Evolutionary conservation across 202 grass and related monocot genomes (phyloP).

Genomic region (Brachypodium distachyon): DNA sequence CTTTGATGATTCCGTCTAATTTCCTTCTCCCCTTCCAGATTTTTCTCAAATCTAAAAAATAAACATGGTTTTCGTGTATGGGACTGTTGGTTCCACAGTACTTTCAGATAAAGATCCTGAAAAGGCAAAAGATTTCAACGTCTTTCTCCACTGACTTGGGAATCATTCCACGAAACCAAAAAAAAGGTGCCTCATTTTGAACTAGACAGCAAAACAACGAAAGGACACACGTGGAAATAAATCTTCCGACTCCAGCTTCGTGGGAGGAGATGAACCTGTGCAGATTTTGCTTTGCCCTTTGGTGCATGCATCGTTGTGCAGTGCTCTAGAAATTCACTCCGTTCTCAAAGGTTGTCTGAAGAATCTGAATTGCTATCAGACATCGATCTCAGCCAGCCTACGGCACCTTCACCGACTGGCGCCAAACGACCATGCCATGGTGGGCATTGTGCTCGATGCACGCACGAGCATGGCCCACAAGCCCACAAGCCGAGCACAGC

Average conservation of each 20-base stretch:
- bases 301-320: not conserved
- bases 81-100: not conserved
- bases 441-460: no score
- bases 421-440: no score
- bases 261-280: not conserved
- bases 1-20: slow-evolving; percentile 9
- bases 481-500: no score
- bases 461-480: not conserved
- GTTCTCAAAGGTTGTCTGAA: not conserved
- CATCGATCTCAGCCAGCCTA: no score
- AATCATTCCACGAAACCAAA: not conserved
- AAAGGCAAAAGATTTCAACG: not conserved
- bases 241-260: not conserved
- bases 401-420: not conserved
- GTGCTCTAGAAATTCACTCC: not conserved
- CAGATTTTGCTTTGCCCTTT: not conserved
- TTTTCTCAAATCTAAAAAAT: not conserved
- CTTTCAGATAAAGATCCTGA: not conserved
- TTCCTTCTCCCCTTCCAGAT: not conserved
- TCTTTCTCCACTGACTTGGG: not conserved
- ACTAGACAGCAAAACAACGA: no score
- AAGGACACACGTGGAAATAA: no score
- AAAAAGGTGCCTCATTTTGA: no score
- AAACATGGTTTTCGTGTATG: slow-evolving; percentile 1
- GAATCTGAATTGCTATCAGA: no score